Evolutionary conservation across 2,329 filamentous ascomycete genomes (phyloP).

Genomic region (Colletotrichum endophyticum): DNA sequence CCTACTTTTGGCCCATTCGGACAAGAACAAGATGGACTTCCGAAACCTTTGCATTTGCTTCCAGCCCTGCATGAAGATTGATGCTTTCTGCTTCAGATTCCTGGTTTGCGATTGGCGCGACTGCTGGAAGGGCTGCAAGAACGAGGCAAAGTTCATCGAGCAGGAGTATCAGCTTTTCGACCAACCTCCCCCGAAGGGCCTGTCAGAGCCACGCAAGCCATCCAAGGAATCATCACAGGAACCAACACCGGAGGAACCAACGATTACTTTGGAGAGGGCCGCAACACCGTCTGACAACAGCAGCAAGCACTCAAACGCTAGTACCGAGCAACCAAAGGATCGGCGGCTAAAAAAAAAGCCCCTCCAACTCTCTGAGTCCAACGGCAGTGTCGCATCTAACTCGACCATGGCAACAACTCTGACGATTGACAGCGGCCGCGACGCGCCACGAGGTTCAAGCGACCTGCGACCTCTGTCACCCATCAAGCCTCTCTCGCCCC

Average conservation of each 20-base stretch:
- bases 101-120: slow-evolving; percentile 94
- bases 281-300: slow-evolving; percentile 71
- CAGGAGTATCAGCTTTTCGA: slow-evolving; percentile 69
- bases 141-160: slow-evolving; percentile 80
- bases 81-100: slow-evolving; percentile 94
- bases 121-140: slow-evolving; percentile 96
- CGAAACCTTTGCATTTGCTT: slow-evolving; percentile 96
- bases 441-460: slow-evolving; percentile 36
- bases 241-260: slow-evolving; percentile 22
- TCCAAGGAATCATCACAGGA: slow-evolving; percentile 16
- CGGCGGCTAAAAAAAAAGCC: slow-evolving; percentile 49
- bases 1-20: slow-evolving; percentile 85
- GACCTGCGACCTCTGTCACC: slow-evolving; percentile 66
- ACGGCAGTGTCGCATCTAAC: slow-evolving; percentile 47
- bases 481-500: slow-evolving; percentile 69
- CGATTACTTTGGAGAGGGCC: slow-evolving; percentile 28
- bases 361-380: slow-evolving; percentile 43
- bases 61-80: slow-evolving; percentile 95
- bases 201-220: slow-evolving; percentile 37
- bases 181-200: slow-evolving; percentile 58
- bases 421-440: slow-evolving; percentile 48
- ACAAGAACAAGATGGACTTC: slow-evolving; percentile 99
- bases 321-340: slow-evolving; percentile 32
- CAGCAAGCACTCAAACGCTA: slow-evolving; percentile 53
- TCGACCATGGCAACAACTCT: slow-evolving; percentile 51